Evolutionary conservation across 495 filamentous ascomycete species (phyloP).

Genomic region (Trichocladium antarcticum): DNA sequence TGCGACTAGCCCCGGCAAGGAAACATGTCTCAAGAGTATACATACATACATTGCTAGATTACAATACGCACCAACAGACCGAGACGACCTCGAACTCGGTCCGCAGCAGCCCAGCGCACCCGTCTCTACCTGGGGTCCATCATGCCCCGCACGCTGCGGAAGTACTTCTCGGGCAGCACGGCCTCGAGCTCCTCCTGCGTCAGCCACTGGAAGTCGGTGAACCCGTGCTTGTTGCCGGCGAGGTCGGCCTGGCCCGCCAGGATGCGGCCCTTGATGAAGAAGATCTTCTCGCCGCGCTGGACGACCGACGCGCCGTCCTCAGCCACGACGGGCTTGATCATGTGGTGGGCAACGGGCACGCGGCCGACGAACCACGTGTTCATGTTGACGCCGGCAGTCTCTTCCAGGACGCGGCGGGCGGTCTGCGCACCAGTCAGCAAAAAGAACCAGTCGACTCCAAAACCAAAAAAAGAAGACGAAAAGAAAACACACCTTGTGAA

Average conservation of each 20-base stretch:
- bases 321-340: conserved; percentile 35
- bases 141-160: conserved; percentile 64
- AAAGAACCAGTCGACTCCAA: not conserved
- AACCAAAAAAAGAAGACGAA: no score
- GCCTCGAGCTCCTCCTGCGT: conserved; percentile 74
- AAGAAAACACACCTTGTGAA: conserved; percentile 59
- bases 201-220: conserved; percentile 84
- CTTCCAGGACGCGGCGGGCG: conserved; percentile 62
- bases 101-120: not conserved
- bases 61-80: not conserved
- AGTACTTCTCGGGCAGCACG: conserved; percentile 53
- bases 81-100: no score
- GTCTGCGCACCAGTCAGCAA: conserved; percentile 42
- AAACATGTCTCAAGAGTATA: conserved; percentile 1
- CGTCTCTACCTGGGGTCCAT: conserved; percentile 45
- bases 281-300: conserved; percentile 61
- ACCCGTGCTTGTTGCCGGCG: conserved; percentile 53
- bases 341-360: conserved; percentile 73
- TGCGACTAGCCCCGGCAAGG: no score
- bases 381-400: conserved; percentile 85
- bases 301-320: conserved; percentile 26
- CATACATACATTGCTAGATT: conserved; percentile 14
- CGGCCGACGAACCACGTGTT: conserved; percentile 97
- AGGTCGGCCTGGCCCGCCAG: conserved; percentile 92
- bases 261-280: conserved; percentile 92